phyloP scores from a whole-genome alignment of 1,139 yeast genomes.

The Zhuliangozyma parablackwelliae region DNA sequence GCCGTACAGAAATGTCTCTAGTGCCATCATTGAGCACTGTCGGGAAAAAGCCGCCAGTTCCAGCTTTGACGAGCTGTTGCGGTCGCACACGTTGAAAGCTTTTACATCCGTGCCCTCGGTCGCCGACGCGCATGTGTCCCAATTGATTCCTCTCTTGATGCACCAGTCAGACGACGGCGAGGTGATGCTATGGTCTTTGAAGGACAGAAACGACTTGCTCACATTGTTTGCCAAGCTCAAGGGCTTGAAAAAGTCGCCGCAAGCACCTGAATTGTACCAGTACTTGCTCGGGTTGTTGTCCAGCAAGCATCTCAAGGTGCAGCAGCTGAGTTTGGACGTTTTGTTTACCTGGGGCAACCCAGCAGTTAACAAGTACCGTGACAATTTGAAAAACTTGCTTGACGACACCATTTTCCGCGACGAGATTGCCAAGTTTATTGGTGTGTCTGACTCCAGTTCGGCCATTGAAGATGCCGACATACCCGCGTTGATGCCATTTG shows the following conservation, averaged over 20 bases:
- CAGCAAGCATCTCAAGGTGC: conserved; percentile 59
- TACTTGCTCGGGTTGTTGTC: conserved; percentile 57
- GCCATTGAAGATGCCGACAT: conserved; percentile 59
- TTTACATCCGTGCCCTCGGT: conserved; percentile 45
- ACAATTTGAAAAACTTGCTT: conserved; percentile 66
- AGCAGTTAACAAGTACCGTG: conserved; percentile 61
- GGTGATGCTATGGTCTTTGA: conserved; percentile 45
- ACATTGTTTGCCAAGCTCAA: conserved; percentile 63
- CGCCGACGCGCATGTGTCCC: conserved; percentile 69
- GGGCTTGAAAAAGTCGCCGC: conserved; percentile 51
- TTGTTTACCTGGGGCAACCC: conserved; percentile 63
- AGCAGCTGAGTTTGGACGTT: conserved; percentile 68
- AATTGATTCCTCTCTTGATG: conserved; percentile 52
- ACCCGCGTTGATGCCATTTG: conserved; percentile 59
- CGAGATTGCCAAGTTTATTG: conserved; percentile 64
- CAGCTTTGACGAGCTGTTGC: conserved; percentile 22
- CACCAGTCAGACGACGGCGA: conserved; percentile 17
- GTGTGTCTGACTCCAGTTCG: conserved; percentile 40
- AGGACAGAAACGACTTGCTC: conserved; percentile 60
- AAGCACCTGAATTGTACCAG: conserved; percentile 49
- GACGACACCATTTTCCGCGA: conserved; percentile 86
- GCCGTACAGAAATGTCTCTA: conserved; percentile 17
- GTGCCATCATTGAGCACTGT: conserved; percentile 26
- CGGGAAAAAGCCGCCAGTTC: neutral
- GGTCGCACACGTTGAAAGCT: conserved; percentile 8